Percentiles rank a stretch among this genome's conserved stretches.
These are phyloP conservation scores for Irpex lacteus DNA, from an alignment of 1,284 basidiomycete genomes.

Conservation along the genomic window DNA sequence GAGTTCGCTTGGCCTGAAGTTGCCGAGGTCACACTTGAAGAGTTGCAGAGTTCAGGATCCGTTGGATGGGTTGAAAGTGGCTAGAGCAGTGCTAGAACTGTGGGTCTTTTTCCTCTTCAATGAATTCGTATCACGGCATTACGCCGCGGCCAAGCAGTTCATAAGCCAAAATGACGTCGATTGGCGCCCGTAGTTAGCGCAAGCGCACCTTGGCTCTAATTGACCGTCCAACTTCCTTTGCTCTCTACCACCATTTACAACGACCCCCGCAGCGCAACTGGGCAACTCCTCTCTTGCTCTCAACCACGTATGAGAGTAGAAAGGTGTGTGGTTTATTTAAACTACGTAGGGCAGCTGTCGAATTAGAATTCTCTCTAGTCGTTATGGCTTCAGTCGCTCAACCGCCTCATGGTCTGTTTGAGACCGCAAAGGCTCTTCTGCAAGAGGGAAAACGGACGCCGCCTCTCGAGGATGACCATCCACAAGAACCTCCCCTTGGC, in stretches of 20 bases:
- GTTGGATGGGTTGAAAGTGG: no score
- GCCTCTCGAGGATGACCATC: constrained; percentile 5
- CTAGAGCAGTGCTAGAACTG: no score
- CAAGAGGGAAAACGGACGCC: constrained; percentile 6
- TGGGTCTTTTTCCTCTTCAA: no score
- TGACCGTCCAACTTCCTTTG: not conserved
- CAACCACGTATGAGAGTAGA: not conserved
- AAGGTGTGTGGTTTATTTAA: not conserved
- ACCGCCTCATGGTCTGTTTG: constrained; percentile 21
- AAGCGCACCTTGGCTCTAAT: not conserved
- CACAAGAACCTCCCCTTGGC: constrained; percentile 13
- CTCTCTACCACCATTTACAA: not conserved
- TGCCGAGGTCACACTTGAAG: no score
- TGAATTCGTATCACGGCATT: not conserved
- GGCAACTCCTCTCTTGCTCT: not conserved
- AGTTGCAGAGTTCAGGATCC: no score
- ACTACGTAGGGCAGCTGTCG: not conserved
- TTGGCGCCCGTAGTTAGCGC: not conserved
- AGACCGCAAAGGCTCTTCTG: constrained; percentile 22
- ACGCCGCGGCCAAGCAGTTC: not conserved
- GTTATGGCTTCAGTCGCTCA: constrained; percentile 26
- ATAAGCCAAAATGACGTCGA: not conserved
- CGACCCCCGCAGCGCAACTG: not conserved
- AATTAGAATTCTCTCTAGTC: not conserved
- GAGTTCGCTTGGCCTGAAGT: no score